These are phyloP conservation scores for Cardamine occulta DNA, from an alignment of 345 rosid species.

Conservation along the genomic window DNA sequence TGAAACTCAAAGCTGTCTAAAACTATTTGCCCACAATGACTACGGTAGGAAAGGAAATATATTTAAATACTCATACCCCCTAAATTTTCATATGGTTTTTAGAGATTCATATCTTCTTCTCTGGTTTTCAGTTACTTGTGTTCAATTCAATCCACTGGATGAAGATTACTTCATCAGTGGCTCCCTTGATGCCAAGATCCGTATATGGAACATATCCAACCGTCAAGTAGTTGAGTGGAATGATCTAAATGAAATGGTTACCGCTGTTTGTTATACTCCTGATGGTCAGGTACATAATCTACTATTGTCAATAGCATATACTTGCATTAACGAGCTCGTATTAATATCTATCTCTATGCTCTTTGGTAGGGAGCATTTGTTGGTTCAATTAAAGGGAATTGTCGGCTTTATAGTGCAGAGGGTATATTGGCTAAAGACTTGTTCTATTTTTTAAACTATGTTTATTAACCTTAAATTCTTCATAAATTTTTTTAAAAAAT, in stretches of 20 bases:
- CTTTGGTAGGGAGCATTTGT: constrained; percentile 69
- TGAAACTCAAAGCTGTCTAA: constrained; percentile 77
- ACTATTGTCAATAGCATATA: not conserved
- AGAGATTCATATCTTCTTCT: constrained; percentile 25
- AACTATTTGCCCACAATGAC: constrained; percentile 91
- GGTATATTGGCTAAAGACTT: constrained; percentile 51
- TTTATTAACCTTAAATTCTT: not conserved
- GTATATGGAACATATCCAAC: constrained; percentile 82
- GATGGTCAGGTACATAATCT: constrained; percentile 82
- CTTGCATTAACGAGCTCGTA: not conserved
- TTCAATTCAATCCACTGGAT: constrained; percentile 92
- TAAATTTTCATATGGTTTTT: not conserved
- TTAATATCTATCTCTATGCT: constrained; percentile 16
- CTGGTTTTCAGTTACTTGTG: constrained; percentile 74
- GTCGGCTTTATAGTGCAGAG: constrained; percentile 66
- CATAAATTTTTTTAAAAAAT: not conserved
- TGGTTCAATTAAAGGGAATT: constrained; percentile 84
- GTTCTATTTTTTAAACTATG: constrained; percentile 7
- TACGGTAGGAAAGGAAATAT: constrained; percentile 57
- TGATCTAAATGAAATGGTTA: constrained; percentile 94
- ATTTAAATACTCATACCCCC: not conserved
- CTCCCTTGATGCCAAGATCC: constrained; percentile 89
- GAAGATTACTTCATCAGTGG: constrained; percentile 93
- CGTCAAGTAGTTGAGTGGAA: constrained; percentile 82
- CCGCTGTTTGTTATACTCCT: constrained; percentile 86